phyloP scores from a whole-genome alignment of 2,329 filamentous ascomycete species.

The Leptographium radiaticola region DNA sequence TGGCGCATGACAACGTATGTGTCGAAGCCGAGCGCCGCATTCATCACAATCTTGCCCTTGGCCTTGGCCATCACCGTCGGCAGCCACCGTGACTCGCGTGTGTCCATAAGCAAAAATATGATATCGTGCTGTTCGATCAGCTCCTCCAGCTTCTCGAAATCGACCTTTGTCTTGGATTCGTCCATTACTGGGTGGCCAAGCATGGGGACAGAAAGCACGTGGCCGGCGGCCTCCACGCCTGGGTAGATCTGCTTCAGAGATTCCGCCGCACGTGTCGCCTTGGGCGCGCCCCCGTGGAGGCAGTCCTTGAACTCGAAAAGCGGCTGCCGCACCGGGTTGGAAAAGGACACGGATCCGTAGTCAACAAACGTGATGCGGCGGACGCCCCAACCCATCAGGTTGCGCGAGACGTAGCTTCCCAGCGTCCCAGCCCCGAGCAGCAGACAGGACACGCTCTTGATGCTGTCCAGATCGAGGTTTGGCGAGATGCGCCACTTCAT shows the following conservation, averaged over 20 bases:
- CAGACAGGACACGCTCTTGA: slow-evolving; percentile 83
- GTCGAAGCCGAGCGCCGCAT: slow-evolving; percentile 91
- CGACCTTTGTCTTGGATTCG: slow-evolving; percentile 50
- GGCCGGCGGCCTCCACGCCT: slow-evolving; percentile 68
- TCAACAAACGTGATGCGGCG: slow-evolving; percentile 93
- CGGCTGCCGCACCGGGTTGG: slow-evolving; percentile 90
- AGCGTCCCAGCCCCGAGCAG: slow-evolving; percentile 86
- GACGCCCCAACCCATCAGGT: slow-evolving; percentile 90
- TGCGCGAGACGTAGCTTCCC: slow-evolving; percentile 85
- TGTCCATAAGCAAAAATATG: slow-evolving; percentile 96
- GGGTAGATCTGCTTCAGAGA: slow-evolving; percentile 80
- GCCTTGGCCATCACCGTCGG: slow-evolving; percentile 95
- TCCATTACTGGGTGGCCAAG: slow-evolving; percentile 78
- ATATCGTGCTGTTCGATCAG: slow-evolving; percentile 79
- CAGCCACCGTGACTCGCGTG: slow-evolving; percentile 85
- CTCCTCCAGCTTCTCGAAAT: slow-evolving; percentile 62
- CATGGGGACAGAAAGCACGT: slow-evolving; percentile 86
- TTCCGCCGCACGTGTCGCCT: slow-evolving; percentile 69
- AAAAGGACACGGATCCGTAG: slow-evolving; percentile 85
- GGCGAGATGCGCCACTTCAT: slow-evolving; percentile 99
- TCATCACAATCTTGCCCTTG: slow-evolving; percentile 87
- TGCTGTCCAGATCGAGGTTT: slow-evolving; percentile 70
- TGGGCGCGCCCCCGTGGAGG: slow-evolving; percentile 67
- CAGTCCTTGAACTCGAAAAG: slow-evolving; percentile 88
- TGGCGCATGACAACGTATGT: slow-evolving; percentile 97